Conservation (phyloP, 148 eudicot species). For the Hydrangea macrophylla region DNA sequence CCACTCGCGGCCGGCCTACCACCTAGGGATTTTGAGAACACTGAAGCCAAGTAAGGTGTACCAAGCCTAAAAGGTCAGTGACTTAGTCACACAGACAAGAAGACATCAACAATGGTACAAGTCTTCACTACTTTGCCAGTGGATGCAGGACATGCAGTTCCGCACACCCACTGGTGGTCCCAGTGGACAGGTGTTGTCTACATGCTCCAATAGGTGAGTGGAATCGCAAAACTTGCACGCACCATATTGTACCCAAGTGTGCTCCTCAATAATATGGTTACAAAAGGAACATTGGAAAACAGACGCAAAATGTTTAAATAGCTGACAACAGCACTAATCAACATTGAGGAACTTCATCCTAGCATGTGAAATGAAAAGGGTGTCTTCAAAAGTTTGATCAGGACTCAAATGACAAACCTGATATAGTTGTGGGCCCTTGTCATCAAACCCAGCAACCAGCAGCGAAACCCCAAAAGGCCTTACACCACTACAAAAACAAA, state of each 20-base stretch:
- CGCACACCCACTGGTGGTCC: too few species aligned
- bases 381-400: neutral
- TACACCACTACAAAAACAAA: conserved; percentile 65
- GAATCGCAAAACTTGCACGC: too few species aligned
- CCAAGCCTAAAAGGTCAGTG: neutral
- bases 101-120: neutral
- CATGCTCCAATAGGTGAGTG: too few species aligned
- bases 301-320: neutral
- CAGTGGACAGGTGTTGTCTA: too few species aligned
- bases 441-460: conserved; percentile 96
- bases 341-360: neutral
- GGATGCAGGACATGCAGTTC: too few species aligned
- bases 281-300: neutral
- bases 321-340: neutral
- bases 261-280: neutral
- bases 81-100: neutral
- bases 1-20: too few species aligned
- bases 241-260: too few species aligned
- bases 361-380: neutral
- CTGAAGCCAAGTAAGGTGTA: neutral
- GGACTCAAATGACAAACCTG: conserved; percentile 49
- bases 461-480: conserved; percentile 98
- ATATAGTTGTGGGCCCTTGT: conserved; percentile 94
- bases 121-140: too few species aligned
- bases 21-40: too few species aligned